Evolutionary conservation across 1,139 yeast genomes (phyloP).

Genomic region (Zygosaccharomyces pseudobailii): DNA sequence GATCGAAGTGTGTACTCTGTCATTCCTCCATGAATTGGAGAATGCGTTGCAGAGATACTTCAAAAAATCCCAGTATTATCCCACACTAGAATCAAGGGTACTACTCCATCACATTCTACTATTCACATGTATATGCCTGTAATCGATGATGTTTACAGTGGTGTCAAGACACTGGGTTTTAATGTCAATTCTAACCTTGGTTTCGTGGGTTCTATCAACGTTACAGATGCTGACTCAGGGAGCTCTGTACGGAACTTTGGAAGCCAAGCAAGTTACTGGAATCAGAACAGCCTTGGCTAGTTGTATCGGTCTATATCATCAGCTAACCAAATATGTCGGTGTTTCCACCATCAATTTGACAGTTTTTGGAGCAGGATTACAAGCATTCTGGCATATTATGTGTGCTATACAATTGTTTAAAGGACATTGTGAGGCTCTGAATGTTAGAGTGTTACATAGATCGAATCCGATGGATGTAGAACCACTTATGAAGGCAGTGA

Average conservation of each 20-base stretch:
- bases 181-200: conserved; percentile 52
- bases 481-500: conserved; percentile 22
- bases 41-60: conserved; percentile 17
- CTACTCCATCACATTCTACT: conserved; percentile 24
- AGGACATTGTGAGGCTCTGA: conserved; percentile 32
- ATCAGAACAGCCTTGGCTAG: conserved; percentile 64
- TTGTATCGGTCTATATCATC: conserved; percentile 44
- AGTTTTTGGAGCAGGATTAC: conserved; percentile 64
- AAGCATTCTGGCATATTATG: conserved; percentile 62
- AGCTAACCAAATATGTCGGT: conserved; percentile 9
- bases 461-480: conserved; percentile 41
- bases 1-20: conserved; percentile 6
- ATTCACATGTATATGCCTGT: conserved; percentile 63
- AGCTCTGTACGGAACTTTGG: conserved; percentile 47
- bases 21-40: conserved; percentile 13
- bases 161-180: conserved; percentile 43
- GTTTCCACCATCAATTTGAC: conserved; percentile 16
- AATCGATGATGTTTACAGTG: conserved; percentile 29
- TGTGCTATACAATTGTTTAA: conserved; percentile 33
- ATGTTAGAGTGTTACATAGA: conserved; percentile 43
- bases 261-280: conserved; percentile 59
- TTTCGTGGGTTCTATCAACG: conserved; percentile 48
- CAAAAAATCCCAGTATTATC: conserved; percentile 15
- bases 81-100: conserved; percentile 17
- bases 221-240: conserved; percentile 54